Conservation (phyloP, 352 stramenopile genomes). For the Albugo candida region DNA sequence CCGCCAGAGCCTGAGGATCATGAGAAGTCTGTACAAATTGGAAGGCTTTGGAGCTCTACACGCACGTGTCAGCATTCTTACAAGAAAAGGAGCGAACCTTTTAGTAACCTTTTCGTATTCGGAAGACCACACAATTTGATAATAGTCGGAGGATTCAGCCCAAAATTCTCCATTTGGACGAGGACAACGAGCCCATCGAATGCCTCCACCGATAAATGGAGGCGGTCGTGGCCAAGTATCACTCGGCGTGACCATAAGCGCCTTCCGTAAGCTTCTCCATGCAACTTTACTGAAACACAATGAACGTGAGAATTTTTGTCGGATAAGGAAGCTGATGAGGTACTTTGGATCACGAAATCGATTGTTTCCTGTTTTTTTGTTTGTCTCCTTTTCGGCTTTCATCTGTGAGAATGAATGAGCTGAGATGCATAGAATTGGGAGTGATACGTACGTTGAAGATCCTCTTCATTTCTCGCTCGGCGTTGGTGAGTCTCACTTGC, state of each 20-base stretch:
- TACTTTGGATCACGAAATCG: conserved; percentile 1
- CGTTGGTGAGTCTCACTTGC: conserved; percentile 54
- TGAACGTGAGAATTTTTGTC: neutral
- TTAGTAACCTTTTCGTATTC: conserved; percentile 82
- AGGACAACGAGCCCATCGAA: conserved; percentile 67
- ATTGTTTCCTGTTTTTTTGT: conserved; percentile 3
- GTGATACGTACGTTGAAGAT: conserved; percentile 46
- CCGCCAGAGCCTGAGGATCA: conserved; percentile 60
- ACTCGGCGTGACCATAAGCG: conserved; percentile 49
- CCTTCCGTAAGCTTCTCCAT: conserved; percentile 44
- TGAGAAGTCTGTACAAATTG: conserved; percentile 60
- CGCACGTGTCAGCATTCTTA: neutral
- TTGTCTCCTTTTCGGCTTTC: conserved; percentile 27
- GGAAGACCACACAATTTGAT: conserved; percentile 72
- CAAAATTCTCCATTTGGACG: conserved; percentile 41
- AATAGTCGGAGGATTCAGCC: conserved; percentile 59
- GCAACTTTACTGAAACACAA: conserved; percentile 21
- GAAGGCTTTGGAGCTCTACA: conserved; percentile 49
- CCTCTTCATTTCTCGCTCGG: conserved; percentile 78
- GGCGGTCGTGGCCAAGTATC: conserved; percentile 71
- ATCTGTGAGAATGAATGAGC: conserved; percentile 17
- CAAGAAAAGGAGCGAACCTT: no score
- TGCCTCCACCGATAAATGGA: conserved; percentile 68
- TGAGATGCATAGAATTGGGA: neutral
- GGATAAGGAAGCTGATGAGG: neutral